Evolutionary conservation across 495 filamentous ascomycete genomes (phyloP), one percentile per base, ranked within the genome.

Genomic region (Penicillium paxilli): DNA sequence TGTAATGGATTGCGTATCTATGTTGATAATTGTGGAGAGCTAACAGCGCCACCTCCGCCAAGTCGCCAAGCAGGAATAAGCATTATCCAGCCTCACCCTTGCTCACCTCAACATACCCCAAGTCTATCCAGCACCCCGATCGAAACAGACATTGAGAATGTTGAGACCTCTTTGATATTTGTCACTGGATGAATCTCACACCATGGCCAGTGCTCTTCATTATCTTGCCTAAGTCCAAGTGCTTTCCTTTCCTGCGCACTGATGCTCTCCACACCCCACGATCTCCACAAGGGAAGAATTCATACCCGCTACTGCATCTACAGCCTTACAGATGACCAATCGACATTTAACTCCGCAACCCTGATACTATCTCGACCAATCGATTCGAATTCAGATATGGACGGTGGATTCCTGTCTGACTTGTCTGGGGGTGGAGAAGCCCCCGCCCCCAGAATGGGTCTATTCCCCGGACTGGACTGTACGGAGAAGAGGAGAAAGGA

Each of bases 201-300:
- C n/a, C n/a, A n/a, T n/a, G n/a, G n/a, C n/a, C n/a, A n/a, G n/a
- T n/a, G n/a, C n/a, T n/a, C n/a, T n/a, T n/a, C n/a, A n/a, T n/a
- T n/a, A n/a, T n/a, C n/a, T n/a, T n/a, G n/a, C n/a, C n/a, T n/a
- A n/a, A n/a, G n/a, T n/a, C n/a, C n/a, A n/a, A n/a, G n/a, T n/a
- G n/a, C n/a, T n/a, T n/a, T n/a, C n/a, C n/a, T n/a, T n/a, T n/a
- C 10, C 30, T 32, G 30, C 30, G 30, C 30, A 32, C 30, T 32
- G 38, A 19, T 41, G 9, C 6, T 44, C 41, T 25, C 41, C 44
- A 46, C 24, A 50, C 49, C 49, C 49, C 49, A 48, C 55, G 32
- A 47, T 58, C 46, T 30, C 55, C 55, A 58, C 55, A 44, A 37
- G 44, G 51, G 51, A 20, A 47, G 44, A 54, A 47, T n/a, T 23